Evolutionary conservation across 2,329 filamentous ascomycete genomes (phyloP).

Genomic region (Epichloe aotearoae): DNA sequence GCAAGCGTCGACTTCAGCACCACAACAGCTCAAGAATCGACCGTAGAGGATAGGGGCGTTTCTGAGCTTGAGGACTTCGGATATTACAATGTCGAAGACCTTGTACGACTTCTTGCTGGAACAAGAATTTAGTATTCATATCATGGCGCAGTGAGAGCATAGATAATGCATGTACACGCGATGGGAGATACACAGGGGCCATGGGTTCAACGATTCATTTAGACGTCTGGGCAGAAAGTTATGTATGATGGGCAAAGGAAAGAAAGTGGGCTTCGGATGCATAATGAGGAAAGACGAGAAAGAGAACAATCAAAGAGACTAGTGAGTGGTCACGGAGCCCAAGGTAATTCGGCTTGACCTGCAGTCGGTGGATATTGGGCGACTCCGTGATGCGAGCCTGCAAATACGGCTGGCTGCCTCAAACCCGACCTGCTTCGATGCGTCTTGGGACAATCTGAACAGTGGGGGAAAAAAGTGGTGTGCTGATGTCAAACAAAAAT

Average conservation of each 20-base stretch:
- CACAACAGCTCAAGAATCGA: neutral
- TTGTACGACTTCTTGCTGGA: conserved; percentile 13
- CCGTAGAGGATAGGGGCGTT: conserved; percentile 1
- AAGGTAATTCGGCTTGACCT: neutral
- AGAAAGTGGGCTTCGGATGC: neutral
- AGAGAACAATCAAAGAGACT: neutral
- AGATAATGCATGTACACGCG: conserved; percentile 1
- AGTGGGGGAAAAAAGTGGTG: conserved; percentile 8
- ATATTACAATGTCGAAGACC: conserved; percentile 15
- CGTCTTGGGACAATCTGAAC: conserved; percentile 6
- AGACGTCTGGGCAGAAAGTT: conserved; percentile 1
- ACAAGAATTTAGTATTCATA: conserved; percentile 7
- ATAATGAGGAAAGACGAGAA: conserved; percentile 1
- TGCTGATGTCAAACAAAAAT: neutral
- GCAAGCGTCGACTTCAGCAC: conserved; percentile 8
- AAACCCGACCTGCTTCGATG: conserved; percentile 5
- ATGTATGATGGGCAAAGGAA: conserved; percentile 1
- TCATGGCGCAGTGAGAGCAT: neutral
- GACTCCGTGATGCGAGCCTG: neutral
- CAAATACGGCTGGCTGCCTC: conserved; percentile 2
- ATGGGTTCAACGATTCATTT: neutral
- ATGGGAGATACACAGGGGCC: neutral
- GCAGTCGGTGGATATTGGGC: neutral
- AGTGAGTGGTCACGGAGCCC: neutral
- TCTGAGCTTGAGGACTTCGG: conserved; percentile 17